Conservation (phyloP, 2,329 filamentous ascomycete species). For the Fusarium pseudocircinatum region DNA sequence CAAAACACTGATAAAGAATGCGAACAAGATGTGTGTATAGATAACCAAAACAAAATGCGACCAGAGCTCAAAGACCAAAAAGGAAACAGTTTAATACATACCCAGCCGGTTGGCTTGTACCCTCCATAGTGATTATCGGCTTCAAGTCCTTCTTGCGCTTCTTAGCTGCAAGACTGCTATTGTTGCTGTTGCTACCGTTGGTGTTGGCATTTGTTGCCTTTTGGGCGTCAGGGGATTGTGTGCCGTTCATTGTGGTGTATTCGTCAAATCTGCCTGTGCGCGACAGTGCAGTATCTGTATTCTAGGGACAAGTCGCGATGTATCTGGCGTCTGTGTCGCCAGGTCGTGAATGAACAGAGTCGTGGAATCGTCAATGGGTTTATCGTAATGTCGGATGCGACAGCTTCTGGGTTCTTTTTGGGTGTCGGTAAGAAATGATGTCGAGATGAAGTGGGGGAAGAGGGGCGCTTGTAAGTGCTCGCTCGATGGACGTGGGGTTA, state of each 20-base stretch:
- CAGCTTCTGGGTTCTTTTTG: slow-evolving; percentile 18
- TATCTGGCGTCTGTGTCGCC: slow-evolving; percentile 1
- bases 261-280: slow-evolving; percentile 16
- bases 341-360: slow-evolving; percentile 22
- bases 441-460: slow-evolving; percentile 32
- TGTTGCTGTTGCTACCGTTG: slow-evolving; percentile 45
- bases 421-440: slow-evolving; percentile 9
- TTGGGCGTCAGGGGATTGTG: slow-evolving; percentile 46
- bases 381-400: slow-evolving; percentile 23
- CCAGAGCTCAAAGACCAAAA: background rate
- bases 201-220: slow-evolving; percentile 42
- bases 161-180: slow-evolving; percentile 56
- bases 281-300: background rate
- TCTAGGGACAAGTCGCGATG: background rate
- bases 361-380: slow-evolving; percentile 14
- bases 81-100: slow-evolving; percentile 45
- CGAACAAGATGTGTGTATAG: background rate
- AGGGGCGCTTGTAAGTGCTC: slow-evolving; percentile 39
- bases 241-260: slow-evolving; percentile 38
- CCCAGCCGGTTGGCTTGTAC: slow-evolving; percentile 49
- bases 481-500: slow-evolving; percentile 5
- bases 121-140: slow-evolving; percentile 79
- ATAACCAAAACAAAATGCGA: background rate
- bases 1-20: background rate
- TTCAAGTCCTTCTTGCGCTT: slow-evolving; percentile 82